phyloP scores from a whole-genome alignment of 495 filamentous ascomycete genomes.

The Lasiosphaeris hirsuta region DNA sequence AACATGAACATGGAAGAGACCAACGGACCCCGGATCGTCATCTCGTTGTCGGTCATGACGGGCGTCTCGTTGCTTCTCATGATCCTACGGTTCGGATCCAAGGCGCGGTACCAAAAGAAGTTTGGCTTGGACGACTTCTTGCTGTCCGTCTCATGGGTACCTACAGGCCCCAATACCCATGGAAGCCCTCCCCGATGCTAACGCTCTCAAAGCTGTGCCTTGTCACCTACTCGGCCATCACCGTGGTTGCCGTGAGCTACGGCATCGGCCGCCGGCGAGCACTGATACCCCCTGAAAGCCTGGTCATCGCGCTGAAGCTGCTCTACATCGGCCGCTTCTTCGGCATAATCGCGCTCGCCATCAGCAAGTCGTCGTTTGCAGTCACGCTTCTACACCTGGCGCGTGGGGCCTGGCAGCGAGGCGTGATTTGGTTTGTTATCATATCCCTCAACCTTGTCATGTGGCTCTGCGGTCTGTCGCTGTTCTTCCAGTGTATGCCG shows the following conservation, averaged over 20 bases:
- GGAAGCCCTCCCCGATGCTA: neutral
- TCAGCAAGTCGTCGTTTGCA: conserved; percentile 38
- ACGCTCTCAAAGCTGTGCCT: conserved; percentile 6
- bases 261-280: conserved; percentile 16
- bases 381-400: conserved; percentile 32
- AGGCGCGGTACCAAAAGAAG: conserved; percentile 12
- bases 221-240: conserved; percentile 14
- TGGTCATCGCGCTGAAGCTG: conserved; percentile 10
- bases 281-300: conserved; percentile 3
- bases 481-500: conserved; percentile 34
- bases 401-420: conserved; percentile 22
- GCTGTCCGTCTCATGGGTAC: neutral
- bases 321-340: conserved; percentile 18
- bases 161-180: neutral
- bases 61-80: conserved; percentile 16
- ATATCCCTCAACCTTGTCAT: conserved; percentile 24
- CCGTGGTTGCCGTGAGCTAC: conserved; percentile 13
- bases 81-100: conserved; percentile 19
- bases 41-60: conserved; percentile 16
- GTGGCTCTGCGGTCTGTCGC: conserved; percentile 25
- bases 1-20: neutral
- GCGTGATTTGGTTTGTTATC: conserved; percentile 28
- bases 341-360: conserved; percentile 17
- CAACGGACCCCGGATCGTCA: conserved; percentile 8
- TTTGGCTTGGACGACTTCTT: conserved; percentile 20